Evolutionary conservation across 2,329 filamentous ascomycete genomes (phyloP), one percentile per base, ranked within the genome.

Genomic region (Neofusicoccum kwambonambiense): DNA sequence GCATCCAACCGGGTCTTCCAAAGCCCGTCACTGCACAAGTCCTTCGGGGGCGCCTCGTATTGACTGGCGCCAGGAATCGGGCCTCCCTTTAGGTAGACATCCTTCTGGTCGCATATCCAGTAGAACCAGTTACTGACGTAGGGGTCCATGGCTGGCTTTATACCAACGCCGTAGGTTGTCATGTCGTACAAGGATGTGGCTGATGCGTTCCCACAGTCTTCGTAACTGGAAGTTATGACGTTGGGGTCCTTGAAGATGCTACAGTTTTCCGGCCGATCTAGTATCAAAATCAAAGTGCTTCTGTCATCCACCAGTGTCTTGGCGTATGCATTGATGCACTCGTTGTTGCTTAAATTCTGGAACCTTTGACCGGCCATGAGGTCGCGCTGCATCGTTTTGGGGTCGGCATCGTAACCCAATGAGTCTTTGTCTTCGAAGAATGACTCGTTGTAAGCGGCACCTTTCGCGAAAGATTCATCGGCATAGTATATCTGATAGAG

Each of bases 111-210:
- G 17, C 51, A 56, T 22, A 56, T 56, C 51, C 51, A 56, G 11
- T 39, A 56, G 35, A 41, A 56, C 51, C 51, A 56, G 51, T 56
- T 56, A n/a, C n/a, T 39, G 9, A 56, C 51, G 17, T 39, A 56
- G 3, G 51, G 51, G 5, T 17, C 12, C 12, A 27, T 39, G 1
- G 15, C 51, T 4, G 51, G 34, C 11, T 27, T 0, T 22, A 56
- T 41, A 7, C 9, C 19, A 22, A 11, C 12, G n/a, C n/a, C 13
- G 51, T 56, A 56, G 17, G 5, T 35, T 1, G 19, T 41, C 51
- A 41, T 56, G 4, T 39, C 51, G 19, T 56, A 56, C 12, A 56
- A 9, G 3, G 51, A 56, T 27, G 51, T 56, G 35, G 51, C 51
- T 7, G 51, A 56, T 1, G 35, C 31, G 19, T 56, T 41, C 6